phyloP scores from a whole-genome alignment of 148 eudicot genomes.

The Agrostemma githago region DNA sequence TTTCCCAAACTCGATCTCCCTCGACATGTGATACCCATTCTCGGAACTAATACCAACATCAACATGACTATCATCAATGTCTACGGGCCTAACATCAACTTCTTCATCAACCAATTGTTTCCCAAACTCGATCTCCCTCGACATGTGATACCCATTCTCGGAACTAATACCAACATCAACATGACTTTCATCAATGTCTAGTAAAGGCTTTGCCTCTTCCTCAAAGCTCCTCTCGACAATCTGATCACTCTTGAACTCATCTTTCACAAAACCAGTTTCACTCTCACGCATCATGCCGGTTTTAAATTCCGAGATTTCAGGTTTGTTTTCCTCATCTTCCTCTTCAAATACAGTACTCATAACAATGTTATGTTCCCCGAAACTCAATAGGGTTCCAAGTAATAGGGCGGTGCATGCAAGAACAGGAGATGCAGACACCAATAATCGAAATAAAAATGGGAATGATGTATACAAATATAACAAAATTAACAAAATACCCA shows the following conservation, averaged over 20 bases:
- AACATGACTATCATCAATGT: slow-evolving; percentile 10
- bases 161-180: slow-evolving; percentile 20
- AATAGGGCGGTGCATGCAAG: slow-evolving; percentile 67
- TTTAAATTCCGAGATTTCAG: slow-evolving; percentile 26
- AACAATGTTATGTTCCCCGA: slow-evolving; percentile 47
- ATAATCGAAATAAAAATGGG: slow-evolving; percentile 53
- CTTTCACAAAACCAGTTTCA: slow-evolving; percentile 29
- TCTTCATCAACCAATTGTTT: slow-evolving; percentile 25
- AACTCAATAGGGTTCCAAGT: slow-evolving; percentile 72
- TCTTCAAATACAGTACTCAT: slow-evolving; percentile 34
- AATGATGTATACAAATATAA: slow-evolving; percentile 47
- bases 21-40: slow-evolving; percentile 22
- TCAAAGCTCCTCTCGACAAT: slow-evolving; percentile 28
- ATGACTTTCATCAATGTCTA: slow-evolving; percentile 14
- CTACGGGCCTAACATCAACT: slow-evolving; percentile 8
- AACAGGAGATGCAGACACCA: slow-evolving; percentile 65
- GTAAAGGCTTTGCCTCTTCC: slow-evolving; percentile 26
- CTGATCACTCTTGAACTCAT: slow-evolving; percentile 30
- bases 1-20: slow-evolving; percentile 28
- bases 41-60: slow-evolving; percentile 19
- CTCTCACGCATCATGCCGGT: slow-evolving; percentile 22
- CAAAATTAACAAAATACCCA: slow-evolving; percentile 42
- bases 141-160: slow-evolving; percentile 23
- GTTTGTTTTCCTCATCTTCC: slow-evolving; percentile 28
- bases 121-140: slow-evolving; percentile 25